Percentiles rank a stretch among this genome's conserved stretches.
phyloP scores from a whole-genome alignment of 1,139 yeast species.

The Casaregolazyma suthepensis region DNA sequence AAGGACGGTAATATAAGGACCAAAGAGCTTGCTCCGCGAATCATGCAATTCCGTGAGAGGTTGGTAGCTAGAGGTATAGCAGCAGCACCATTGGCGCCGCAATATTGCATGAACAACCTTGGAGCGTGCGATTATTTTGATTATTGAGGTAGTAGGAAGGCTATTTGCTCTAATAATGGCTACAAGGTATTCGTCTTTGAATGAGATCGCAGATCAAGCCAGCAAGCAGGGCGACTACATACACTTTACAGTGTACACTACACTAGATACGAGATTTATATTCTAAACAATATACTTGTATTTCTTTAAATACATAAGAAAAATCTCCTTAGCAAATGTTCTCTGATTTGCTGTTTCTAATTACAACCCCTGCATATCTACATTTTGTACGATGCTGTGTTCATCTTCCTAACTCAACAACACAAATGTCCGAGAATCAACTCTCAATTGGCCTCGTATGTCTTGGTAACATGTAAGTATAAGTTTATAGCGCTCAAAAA shows the following conservation, averaged over 20 bases:
- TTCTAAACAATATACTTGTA: no score
- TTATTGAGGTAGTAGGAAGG: slow-evolving; percentile 14
- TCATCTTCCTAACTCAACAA: not conserved
- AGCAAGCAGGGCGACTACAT: no score
- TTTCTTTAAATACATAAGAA: no score
- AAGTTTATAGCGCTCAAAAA: not conserved
- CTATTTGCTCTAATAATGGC: no score
- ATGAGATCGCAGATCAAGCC: no score
- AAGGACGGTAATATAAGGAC: slow-evolving; percentile 33
- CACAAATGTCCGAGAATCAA: slow-evolving; percentile 10
- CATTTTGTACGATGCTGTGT: not conserved
- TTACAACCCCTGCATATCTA: not conserved
- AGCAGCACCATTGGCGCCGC: slow-evolving; percentile 41
- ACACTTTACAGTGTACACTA: no score
- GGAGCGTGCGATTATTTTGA: slow-evolving; percentile 36
- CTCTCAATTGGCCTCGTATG: slow-evolving; percentile 55
- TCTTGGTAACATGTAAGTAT: slow-evolving; percentile 75
- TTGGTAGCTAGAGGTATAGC: slow-evolving; percentile 37
- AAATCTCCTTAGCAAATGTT: no score
- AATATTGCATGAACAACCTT: slow-evolving; percentile 37
- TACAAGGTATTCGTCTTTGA: no score
- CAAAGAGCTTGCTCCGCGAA: slow-evolving; percentile 36
- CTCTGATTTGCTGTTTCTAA: no score
- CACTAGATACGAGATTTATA: no score
- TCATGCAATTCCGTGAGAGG: slow-evolving; percentile 42